Evolutionary conservation across 176 grass and related monocot genomes (phyloP).

Genomic region (Guadua angustifolia): DNA sequence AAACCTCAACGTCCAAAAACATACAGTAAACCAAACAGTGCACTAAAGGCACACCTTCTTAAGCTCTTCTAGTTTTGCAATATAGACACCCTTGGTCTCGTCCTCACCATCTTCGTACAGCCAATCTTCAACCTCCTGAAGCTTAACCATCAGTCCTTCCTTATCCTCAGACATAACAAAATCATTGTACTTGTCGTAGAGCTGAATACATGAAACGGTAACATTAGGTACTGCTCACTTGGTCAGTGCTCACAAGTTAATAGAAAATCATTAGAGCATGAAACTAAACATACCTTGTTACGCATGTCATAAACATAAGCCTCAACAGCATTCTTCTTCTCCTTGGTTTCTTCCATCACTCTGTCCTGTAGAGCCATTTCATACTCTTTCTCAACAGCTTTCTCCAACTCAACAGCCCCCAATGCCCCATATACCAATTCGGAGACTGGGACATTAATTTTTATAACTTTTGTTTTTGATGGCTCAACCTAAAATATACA

Average conservation of each 20-base stretch:
- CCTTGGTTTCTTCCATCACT: slow-evolving; percentile 92
- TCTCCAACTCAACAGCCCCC: slow-evolving; percentile 59
- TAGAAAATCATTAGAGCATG: not conserved
- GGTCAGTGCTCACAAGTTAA: not conserved
- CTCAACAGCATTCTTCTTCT: slow-evolving; percentile 96
- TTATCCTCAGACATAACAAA: slow-evolving; percentile 69
- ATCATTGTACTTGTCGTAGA: slow-evolving; percentile 79
- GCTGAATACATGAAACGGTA: slow-evolving; percentile 42
- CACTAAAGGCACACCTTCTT: slow-evolving; percentile 51
- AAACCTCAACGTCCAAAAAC: not conserved
- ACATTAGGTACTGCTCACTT: slow-evolving; percentile 4
- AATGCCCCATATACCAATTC: slow-evolving; percentile 78
- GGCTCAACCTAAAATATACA: slow-evolving; percentile 52
- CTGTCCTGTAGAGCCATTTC: slow-evolving; percentile 96
- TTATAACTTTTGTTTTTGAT: slow-evolving; percentile 67
- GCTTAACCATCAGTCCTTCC: slow-evolving; percentile 62
- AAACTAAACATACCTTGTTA: slow-evolving; percentile 62
- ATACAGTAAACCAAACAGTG: not conserved
- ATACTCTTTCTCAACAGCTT: slow-evolving; percentile 82
- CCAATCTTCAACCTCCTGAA: slow-evolving; percentile 95
- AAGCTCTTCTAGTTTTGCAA: slow-evolving; percentile 92
- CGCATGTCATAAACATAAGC: slow-evolving; percentile 98
- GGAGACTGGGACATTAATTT: slow-evolving; percentile 54
- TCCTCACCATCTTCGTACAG: slow-evolving; percentile 97
- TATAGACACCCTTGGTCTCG: slow-evolving; percentile 90